A percentile compares a stretch with the other conserved stretches of the same genome.
These are phyloP conservation scores for Boletus huronensis DNA, from an alignment of 768 basidiomycete genomes.

Conservation along the genomic window DNA sequence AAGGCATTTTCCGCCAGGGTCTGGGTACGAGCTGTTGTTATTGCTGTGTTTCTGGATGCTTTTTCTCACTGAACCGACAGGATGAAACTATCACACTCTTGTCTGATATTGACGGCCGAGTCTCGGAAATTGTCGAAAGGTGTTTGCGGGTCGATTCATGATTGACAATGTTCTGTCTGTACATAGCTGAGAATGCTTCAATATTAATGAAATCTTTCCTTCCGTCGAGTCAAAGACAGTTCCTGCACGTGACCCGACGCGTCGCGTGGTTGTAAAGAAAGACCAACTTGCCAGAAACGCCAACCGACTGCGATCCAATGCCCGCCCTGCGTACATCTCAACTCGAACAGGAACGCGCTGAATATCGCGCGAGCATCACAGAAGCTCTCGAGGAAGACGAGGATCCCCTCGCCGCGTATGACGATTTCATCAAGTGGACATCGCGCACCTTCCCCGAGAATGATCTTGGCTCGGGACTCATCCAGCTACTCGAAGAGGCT, in stretches of 20 bases:
- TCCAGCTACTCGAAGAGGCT: slow-evolving; percentile 80
- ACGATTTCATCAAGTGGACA: slow-evolving; percentile 89
- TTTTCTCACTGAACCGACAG: slow-evolving; percentile 8
- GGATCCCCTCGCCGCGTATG: slow-evolving; percentile 83
- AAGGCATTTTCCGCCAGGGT: slow-evolving; percentile 24
- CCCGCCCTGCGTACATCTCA: slow-evolving; percentile 24
- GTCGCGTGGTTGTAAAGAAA: slow-evolving; percentile 26
- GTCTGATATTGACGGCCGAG: slow-evolving; percentile 19
- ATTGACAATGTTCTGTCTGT: neutral
- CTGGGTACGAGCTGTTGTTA: slow-evolving; percentile 29
- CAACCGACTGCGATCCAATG: slow-evolving; percentile 19
- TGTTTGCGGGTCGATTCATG: slow-evolving; percentile 1
- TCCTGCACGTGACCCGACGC: slow-evolving; percentile 28
- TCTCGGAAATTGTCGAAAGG: slow-evolving; percentile 18
- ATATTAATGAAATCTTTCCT: neutral
- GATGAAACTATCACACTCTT: slow-evolving; percentile 21
- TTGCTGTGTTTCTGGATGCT: neutral
- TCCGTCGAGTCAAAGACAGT: neutral
- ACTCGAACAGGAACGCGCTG: slow-evolving; percentile 29
- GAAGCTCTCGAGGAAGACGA: slow-evolving; percentile 67
- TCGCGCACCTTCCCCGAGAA: slow-evolving; percentile 72
- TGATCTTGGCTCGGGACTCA: slow-evolving; percentile 65
- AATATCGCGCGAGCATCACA: slow-evolving; percentile 39
- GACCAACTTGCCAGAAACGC: slow-evolving; percentile 7
- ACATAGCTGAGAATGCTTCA: neutral